Base-by-base conservation (phyloP, 352 stramenopile genomes). In the Pythium volutum region DNA sequence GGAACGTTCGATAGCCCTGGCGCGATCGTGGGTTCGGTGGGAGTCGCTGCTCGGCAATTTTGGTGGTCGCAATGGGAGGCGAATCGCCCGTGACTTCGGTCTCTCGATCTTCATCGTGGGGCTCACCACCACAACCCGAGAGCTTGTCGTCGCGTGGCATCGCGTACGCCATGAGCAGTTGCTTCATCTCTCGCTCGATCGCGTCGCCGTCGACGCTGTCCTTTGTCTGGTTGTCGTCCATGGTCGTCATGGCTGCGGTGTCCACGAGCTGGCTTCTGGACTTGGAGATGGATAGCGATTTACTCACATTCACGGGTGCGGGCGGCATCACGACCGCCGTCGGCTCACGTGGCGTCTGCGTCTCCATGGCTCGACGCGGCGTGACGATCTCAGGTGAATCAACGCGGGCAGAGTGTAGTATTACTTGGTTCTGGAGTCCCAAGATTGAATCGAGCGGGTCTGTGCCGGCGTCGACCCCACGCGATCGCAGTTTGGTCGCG, bases 151-250 rank as follows among this genome's bases (percentile, higher is more conserved):
- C 55, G 38, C n/a, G 42, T 2, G 45, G 26, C 3, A 20, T 55
- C 33, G 55, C 64, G 46, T 81, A 64, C 51, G 73, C 49, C 8
- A 81, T 42, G 1, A 89, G 74, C n/a, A 75, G 71, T 34, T 62
- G 42, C 55, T 84, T 85, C 79, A 89, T 89, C 59, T 83, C 71
- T n/a, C 70, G 57, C 29, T 84, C 79, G 31, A 87, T 73, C 3
- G 59, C 18, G 4, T 67, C 62, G 10, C 71, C 68, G 43, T 81
- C 70, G 4, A 27, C 9, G 14, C 29, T 20, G 25, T 81, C 59
- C 42, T 42, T 36, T 12, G 18, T 26, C 27, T 64, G 58, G 33
- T 55, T 67, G 59, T 62, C 58, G n/a, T 48, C 42, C 10, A 16
- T 27, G 18, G 38, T 34, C 25, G 38, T 38, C 22, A 36, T 57